Base-by-base conservation (phyloP, 2,329 filamentous ascomycete genomes). In the Phaeoacremonium minimum region DNA sequence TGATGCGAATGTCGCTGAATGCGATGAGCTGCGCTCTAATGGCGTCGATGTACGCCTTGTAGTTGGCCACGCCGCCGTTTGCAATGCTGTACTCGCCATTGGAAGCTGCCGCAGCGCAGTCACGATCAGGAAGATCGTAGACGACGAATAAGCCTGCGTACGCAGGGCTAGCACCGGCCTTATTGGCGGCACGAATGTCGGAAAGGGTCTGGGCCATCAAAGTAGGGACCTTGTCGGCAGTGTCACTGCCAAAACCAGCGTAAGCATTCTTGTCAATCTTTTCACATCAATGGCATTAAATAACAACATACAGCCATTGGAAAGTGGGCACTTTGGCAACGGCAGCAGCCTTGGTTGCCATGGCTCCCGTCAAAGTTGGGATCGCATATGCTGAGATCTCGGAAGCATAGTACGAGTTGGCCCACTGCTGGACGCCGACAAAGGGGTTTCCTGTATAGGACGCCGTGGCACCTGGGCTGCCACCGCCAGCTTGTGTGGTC, bases 121-220 rank as follows among this genome's bases (percentile, higher is more conserved):
- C 75, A 52, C 75, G 70, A 49, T 76, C 71, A 11, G 75, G 75
- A 4, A 78, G 65, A 52, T 78, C 67, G 50, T 78, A 78, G 37
- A 79, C 66, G 35, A 77, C 73, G 30, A 77, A 65, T 33, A 67
- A 61, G 5, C 63, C 71, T 9, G 64, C 67, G 40, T 72, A 68
- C 6, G 61, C 53, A 19, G 57, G 53, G 41, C 51, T 58, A 33
- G 52, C 62, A n/a, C 60, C 60, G 6, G 49, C 53, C 32, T 54
- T 42, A 44, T 65, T 57, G 34, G 51, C 51, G 12, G 47, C 32
- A 22, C 53, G 55, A 40, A 63, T 58, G 18, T 60, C 50, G 11
- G 38, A 55, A 15, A 78, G 59, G 14, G 67, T 72, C 15, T 53
- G 44, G 14, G 61, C 55, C 53, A 76, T 64, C 35, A 68, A 46